A percentile compares a stretch with the other conserved stretches of the same genome.
Conservation (phyloP, 2,329 filamentous ascomycete genomes). For the Mycogone perniciosa region DNA sequence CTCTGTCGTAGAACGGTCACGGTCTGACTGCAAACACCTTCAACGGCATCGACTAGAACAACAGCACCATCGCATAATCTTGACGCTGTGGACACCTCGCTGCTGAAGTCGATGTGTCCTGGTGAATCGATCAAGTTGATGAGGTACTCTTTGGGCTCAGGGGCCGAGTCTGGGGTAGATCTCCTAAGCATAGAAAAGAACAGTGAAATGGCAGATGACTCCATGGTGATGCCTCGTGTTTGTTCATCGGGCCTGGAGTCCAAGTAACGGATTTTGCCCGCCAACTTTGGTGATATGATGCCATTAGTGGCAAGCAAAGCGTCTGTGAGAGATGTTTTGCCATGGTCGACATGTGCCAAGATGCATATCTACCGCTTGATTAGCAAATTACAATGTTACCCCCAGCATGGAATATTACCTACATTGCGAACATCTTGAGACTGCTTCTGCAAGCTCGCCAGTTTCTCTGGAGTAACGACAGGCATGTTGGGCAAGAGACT, state of each 20-base stretch:
- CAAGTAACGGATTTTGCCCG: constrained; percentile 95
- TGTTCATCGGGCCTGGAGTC: constrained; percentile 96
- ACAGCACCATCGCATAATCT: constrained; percentile 90
- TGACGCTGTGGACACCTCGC: constrained; percentile 93
- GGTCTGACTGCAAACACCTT: constrained; percentile 97
- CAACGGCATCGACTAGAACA: constrained; percentile 91
- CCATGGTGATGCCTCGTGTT: constrained; percentile 97
- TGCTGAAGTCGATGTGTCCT: constrained; percentile 97
- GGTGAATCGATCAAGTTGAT: constrained; percentile 98
- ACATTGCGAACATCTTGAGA: constrained; percentile 90
- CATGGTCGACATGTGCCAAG: constrained; percentile 93
- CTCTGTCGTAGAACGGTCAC: constrained; percentile 93
- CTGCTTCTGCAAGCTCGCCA: constrained; percentile 82
- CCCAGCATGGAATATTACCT: constrained; percentile 27
- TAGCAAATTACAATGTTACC: neutral
- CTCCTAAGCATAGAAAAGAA: constrained; percentile 89
- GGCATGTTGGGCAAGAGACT: constrained; percentile 58
- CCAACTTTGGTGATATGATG: constrained; percentile 96
- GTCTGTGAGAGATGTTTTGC: constrained; percentile 95
- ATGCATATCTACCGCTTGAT: constrained; percentile 68
- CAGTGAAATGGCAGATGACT: constrained; percentile 94
- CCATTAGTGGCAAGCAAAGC: constrained; percentile 96
- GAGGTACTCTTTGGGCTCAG: constrained; percentile 79
- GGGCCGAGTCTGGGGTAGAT: constrained; percentile 57
- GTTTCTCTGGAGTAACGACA: constrained; percentile 81